Evolutionary conservation across 441 rosid genomes (phyloP).

Genomic region (Capsella rubella): DNA sequence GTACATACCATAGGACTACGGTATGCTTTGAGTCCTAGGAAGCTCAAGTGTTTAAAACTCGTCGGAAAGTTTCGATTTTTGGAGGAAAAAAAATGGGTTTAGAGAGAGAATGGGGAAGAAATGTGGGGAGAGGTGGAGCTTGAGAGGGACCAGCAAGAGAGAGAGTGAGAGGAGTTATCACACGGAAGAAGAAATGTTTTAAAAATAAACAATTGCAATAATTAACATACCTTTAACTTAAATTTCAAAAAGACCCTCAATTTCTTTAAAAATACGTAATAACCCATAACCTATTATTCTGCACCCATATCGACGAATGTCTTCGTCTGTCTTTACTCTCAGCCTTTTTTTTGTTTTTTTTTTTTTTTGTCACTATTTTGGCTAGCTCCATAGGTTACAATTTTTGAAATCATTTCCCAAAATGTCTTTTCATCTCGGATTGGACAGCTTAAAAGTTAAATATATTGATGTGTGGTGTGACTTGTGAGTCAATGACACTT

Average conservation of each 20-base stretch:
- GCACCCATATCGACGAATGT: neutral
- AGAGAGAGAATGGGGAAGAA: constrained; percentile 33
- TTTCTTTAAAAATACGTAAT: neutral
- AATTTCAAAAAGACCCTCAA: neutral
- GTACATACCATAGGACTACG: constrained; percentile 13
- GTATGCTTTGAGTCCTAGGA: neutral
- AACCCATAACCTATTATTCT: neutral
- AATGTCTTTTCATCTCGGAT: constrained; percentile 13
- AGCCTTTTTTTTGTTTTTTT: neutral
- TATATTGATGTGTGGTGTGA: neutral
- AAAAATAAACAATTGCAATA: constrained; percentile 8
- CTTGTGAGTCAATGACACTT: neutral
- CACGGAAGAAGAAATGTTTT: constrained; percentile 26
- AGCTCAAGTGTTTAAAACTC: constrained; percentile 4
- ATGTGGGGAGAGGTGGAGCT: constrained; percentile 28
- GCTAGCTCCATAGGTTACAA: neutral
- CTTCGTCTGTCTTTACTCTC: constrained; percentile 2
- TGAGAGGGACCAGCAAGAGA: constrained; percentile 31
- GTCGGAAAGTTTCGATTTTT: constrained; percentile 30
- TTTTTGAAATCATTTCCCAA: constrained; percentile 6
- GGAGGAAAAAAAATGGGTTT: constrained; percentile 11
- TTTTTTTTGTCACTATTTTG: constrained; percentile 4
- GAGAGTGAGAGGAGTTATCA: neutral
- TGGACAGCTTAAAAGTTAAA: neutral
- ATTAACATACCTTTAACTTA: neutral